Evolutionary conservation across 2,329 filamentous ascomycete genomes (phyloP).

Genomic region (Trematosphaeria pertusa): DNA sequence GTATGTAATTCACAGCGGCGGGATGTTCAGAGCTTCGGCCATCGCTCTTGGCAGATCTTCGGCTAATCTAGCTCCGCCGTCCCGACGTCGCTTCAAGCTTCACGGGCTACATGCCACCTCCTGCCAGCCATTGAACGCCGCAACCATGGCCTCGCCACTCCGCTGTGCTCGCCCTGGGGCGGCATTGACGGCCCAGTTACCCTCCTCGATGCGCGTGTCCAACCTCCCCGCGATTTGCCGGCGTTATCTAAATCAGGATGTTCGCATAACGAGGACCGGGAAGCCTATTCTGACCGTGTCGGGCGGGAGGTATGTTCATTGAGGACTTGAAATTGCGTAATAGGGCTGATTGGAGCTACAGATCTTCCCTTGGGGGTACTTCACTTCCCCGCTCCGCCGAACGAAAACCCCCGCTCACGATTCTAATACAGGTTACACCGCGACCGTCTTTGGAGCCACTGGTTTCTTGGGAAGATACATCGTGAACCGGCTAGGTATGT

Average conservation of each 20-base stretch:
- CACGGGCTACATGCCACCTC: conserved; percentile 24
- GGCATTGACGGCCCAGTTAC: conserved; percentile 42
- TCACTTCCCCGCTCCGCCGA: conserved; percentile 10
- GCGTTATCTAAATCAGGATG: conserved; percentile 68
- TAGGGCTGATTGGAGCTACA: conserved; percentile 46
- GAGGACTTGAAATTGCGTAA: conserved; percentile 32
- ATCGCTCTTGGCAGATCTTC: no score
- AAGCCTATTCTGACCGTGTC: conserved; percentile 90
- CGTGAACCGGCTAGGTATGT: conserved; percentile 86
- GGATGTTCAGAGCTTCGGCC: conserved; percentile 18
- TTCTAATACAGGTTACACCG: conserved; percentile 76
- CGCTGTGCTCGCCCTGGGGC: conserved; percentile 49
- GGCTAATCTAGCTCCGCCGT: conserved; percentile 26
- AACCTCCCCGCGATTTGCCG: conserved; percentile 37
- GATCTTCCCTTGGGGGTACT: conserved; percentile 85
- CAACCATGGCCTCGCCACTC: conserved; percentile 49
- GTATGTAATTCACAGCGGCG: conserved; percentile 14
- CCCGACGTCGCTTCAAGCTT: no score
- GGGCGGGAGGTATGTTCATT: conserved; percentile 78
- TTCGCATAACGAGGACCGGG: conserved; percentile 92
- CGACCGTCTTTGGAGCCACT: conserved; percentile 96
- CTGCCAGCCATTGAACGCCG: conserved; percentile 48
- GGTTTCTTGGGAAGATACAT: conserved; percentile 97
- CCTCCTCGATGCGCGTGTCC: conserved; percentile 34
- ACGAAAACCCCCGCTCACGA: conserved; percentile 38